These are phyloP conservation scores for Phialophora verrucosa DNA, from an alignment of 2,329 filamentous ascomycete genomes.

Conservation along the genomic window DNA sequence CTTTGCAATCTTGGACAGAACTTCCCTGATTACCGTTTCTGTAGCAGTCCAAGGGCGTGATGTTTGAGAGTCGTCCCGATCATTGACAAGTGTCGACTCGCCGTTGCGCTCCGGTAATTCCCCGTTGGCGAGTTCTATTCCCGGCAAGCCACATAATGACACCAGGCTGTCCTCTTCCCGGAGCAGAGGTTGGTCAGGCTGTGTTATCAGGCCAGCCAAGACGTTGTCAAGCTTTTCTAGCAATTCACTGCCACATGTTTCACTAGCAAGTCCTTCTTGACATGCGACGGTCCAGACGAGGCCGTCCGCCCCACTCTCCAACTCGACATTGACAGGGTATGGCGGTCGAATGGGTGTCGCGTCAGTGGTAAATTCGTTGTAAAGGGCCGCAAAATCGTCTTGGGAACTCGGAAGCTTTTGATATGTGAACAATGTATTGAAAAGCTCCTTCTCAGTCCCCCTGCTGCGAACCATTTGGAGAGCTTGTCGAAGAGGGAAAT, in stretches of 20 bases:
- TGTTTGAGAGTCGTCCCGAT: neutral
- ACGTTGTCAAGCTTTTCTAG: conserved; percentile 65
- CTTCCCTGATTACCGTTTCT: conserved; percentile 51
- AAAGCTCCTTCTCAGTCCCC: conserved; percentile 49
- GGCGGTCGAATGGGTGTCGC: conserved; percentile 72
- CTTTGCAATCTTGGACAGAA: conserved; percentile 64
- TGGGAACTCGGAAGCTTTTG: conserved; percentile 59
- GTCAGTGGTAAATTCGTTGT: conserved; percentile 60
- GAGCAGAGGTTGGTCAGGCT: conserved; percentile 60
- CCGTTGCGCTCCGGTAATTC: too few relatives aligned
- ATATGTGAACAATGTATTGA: conserved; percentile 71
- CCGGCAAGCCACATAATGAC: conserved; percentile 69
- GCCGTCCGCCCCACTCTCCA: conserved; percentile 64
- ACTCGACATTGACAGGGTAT: conserved; percentile 81
- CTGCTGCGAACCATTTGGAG: conserved; percentile 59
- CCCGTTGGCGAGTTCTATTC: conserved; percentile 2
- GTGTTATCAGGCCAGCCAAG: conserved; percentile 61
- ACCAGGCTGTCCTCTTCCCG: conserved; percentile 1
- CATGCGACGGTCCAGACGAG: conserved; percentile 76
- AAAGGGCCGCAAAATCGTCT: conserved; percentile 49
- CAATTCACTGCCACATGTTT: conserved; percentile 56
- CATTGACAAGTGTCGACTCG: neutral
- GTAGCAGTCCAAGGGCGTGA: conserved; percentile 42
- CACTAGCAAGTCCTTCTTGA: conserved; percentile 61
- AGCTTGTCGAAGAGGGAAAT: conserved; percentile 75